Percentiles rank a stretch among this genome's conserved stretches.
Conservation (phyloP, 192 early-diverging fungal species). For the Chytriomyces confervae region DNA sequence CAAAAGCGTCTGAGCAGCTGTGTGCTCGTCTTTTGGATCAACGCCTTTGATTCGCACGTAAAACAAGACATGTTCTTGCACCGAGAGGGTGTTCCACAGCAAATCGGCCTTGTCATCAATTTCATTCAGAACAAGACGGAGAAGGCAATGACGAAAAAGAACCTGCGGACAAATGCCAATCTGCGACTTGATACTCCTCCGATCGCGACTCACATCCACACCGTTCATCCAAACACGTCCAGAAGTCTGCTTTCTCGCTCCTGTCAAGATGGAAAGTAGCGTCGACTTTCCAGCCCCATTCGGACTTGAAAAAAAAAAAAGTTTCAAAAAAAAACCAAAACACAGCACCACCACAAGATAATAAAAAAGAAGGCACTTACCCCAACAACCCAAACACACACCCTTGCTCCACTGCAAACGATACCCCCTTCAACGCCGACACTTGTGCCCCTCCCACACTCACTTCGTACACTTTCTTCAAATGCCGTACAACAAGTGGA, state of each 20-base stretch:
- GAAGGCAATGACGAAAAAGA: background rate
- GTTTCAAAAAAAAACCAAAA: slow-evolving; percentile 1
- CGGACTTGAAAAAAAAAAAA: slow-evolving; percentile 15
- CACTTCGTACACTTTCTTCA: slow-evolving; percentile 57
- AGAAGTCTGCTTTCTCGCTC: slow-evolving; percentile 60
- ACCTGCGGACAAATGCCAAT: slow-evolving; percentile 79
- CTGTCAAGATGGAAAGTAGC: slow-evolving; percentile 73
- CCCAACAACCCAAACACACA: slow-evolving; percentile 73
- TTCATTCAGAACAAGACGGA: background rate
- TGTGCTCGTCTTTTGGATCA: slow-evolving; percentile 46
- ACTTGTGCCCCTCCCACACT: slow-evolving; percentile 55
- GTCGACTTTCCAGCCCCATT: slow-evolving; percentile 71
- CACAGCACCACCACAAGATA: background rate
- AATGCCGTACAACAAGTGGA: background rate
- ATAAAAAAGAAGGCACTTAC: slow-evolving; percentile 7
- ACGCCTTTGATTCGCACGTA: slow-evolving; percentile 77
- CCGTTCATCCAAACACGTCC: slow-evolving; percentile 66
- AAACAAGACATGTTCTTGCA: slow-evolving; percentile 72
- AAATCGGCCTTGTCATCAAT: slow-evolving; percentile 52
- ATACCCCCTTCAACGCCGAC: slow-evolving; percentile 28
- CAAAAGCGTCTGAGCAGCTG: slow-evolving; percentile 53
- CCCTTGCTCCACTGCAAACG: slow-evolving; percentile 65
- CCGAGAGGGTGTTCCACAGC: slow-evolving; percentile 76
- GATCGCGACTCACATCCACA: slow-evolving; percentile 59
- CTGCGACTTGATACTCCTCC: slow-evolving; percentile 58